phyloP scores from a whole-genome alignment of 345 rosid genomes.

The Brassica napus region Da-Ae NC_063447.1:17534501-17535000 shows the following conservation, averaged over 20 bases:
- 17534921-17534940: slow-evolving; percentile 87
- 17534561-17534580: slow-evolving; percentile 86
- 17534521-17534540: neutral
- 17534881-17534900: slow-evolving; percentile 44
- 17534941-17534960: slow-evolving; percentile 72
- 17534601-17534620: slow-evolving; percentile 79
- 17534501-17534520: neutral
- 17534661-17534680: slow-evolving; percentile 89
- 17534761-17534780: neutral
- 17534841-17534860: neutral
- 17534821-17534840: neutral
- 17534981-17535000: slow-evolving; percentile 95
- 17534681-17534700: slow-evolving; percentile 74
- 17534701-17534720: slow-evolving; percentile 89
- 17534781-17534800: neutral
- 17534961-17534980: slow-evolving; percentile 90
- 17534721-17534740: slow-evolving; percentile 86
- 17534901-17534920: slow-evolving; percentile 77
- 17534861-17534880: neutral
- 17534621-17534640: slow-evolving; percentile 71
- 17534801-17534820: neutral
- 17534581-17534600: slow-evolving; percentile 63
- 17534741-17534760: slow-evolving; percentile 87
- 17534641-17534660: slow-evolving; percentile 74
- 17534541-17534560: slow-evolving; percentile 1